Percentiles rank a stretch among this genome's conserved stretches.
These are phyloP conservation scores for Hydrangea macrophylla DNA, from an alignment of 148 eudicot genomes.

Conservation along the genomic window DNA sequence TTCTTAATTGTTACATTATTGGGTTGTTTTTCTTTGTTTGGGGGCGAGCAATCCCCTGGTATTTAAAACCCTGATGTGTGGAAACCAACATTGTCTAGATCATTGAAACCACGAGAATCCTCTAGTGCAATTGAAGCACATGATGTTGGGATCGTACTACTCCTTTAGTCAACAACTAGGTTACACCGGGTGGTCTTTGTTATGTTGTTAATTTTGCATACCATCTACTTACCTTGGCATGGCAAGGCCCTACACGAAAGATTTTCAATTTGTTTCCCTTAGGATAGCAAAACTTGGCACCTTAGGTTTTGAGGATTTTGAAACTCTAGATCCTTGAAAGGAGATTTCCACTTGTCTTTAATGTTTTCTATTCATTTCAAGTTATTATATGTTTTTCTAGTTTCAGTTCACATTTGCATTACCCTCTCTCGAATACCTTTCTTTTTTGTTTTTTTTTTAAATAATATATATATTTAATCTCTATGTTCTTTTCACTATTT, in stretches of 20 bases:
- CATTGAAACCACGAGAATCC: no score
- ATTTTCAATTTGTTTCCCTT: neutral
- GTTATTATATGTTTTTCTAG: neutral
- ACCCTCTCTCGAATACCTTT: neutral
- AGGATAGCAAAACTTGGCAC: neutral
- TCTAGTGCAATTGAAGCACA: no score
- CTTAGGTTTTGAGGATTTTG: neutral
- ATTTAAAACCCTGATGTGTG: no score
- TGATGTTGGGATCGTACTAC: no score
- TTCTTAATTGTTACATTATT: neutral
- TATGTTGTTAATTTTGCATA: no score
- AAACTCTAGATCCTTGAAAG: neutral
- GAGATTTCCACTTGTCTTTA: neutral
- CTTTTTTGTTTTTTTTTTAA: neutral
- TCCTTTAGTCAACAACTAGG: no score
- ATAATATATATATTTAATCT: neutral
- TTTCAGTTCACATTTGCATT: neutral
- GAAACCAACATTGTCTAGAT: no score
- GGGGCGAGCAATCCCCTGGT: no score
- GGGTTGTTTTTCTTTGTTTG: no score
- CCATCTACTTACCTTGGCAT: neutral
- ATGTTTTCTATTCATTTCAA: neutral
- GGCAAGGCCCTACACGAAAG: neutral
- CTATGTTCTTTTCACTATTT: neutral
- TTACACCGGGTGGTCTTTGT: no score